Evolutionary conservation across 352 stramenopile genomes (phyloP).

Genomic region (Pelagophyceae sp.): DNA sequence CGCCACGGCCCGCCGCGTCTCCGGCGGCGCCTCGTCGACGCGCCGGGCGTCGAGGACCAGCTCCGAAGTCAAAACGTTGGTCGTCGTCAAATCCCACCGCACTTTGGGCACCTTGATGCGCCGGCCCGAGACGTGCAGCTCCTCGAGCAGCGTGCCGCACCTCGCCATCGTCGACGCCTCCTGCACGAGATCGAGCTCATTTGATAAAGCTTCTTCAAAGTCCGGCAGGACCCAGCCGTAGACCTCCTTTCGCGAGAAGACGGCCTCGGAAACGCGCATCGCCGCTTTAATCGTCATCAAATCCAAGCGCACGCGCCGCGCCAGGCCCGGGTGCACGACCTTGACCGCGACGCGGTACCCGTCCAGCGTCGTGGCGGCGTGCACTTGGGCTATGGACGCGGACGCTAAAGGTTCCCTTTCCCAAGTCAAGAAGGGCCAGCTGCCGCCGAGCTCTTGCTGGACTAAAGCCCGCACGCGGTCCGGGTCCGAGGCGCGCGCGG

Average conservation of each 20-base stretch:
- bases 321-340: constrained; percentile 4
- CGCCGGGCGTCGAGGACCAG: not conserved
- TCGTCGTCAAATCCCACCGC: constrained; percentile 23
- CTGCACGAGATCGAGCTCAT: constrained; percentile 1
- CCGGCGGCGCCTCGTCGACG: not conserved
- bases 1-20: not conserved
- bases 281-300: not conserved
- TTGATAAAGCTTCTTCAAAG: not conserved
- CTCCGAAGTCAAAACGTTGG: constrained; percentile 23
- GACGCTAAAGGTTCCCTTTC: not conserved
- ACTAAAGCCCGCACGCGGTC: not conserved
- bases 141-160: not conserved
- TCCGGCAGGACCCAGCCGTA: constrained; percentile 2
- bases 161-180: not conserved
- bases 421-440: not conserved
- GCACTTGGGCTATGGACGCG: constrained; percentile 1
- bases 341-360: not conserved
- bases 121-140: not conserved
- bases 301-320: not conserved
- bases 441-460: not conserved
- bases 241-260: not conserved
- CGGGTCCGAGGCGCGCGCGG: not conserved
- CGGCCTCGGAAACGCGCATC: not conserved
- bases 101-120: constrained; percentile 3
- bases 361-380: not conserved